A percentile compares a stretch with the other conserved stretches of the same genome.
phyloP scores from a whole-genome alignment of 176 grass and related monocot genomes.

The Leersia perrieri region DNA sequence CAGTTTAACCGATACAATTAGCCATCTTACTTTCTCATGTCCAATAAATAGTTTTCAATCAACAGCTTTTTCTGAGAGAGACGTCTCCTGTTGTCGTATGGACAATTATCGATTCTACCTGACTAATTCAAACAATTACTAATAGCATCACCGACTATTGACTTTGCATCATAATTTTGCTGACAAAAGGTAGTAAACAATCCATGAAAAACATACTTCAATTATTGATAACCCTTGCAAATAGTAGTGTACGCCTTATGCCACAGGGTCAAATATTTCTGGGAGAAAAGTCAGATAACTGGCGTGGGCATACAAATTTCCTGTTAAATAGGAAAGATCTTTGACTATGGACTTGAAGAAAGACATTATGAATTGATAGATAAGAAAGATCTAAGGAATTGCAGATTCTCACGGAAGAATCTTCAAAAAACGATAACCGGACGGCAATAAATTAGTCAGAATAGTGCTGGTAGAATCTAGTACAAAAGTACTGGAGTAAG shows the following conservation, averaged over 20 bases:
- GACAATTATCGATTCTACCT: neutral
- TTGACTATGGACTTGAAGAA: neutral
- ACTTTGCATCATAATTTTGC: slow-evolving; percentile 18
- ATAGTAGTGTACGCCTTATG: neutral
- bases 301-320: slow-evolving; percentile 1
- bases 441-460: slow-evolving; percentile 26
- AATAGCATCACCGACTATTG: neutral
- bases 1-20: neutral
- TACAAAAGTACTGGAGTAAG: slow-evolving; percentile 7
- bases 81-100: neutral
- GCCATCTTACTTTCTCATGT: neutral
- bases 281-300: neutral
- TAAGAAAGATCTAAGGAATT: slow-evolving; percentile 18
- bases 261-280: neutral
- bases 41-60: neutral
- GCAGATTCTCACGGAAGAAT: slow-evolving; percentile 44
- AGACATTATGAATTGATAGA: slow-evolving; percentile 17
- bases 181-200: neutral
- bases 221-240: slow-evolving; percentile 5
- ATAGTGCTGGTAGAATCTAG: slow-evolving; percentile 25
- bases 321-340: slow-evolving; percentile 7
- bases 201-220: slow-evolving; percentile 5
- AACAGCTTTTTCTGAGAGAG: neutral
- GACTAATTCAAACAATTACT: slow-evolving; percentile 1
- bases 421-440: slow-evolving; percentile 21